These are phyloP conservation scores for Gnetum montanum DNA, from an alignment of 75 land plant species.

Conservation along the genomic window DNA sequence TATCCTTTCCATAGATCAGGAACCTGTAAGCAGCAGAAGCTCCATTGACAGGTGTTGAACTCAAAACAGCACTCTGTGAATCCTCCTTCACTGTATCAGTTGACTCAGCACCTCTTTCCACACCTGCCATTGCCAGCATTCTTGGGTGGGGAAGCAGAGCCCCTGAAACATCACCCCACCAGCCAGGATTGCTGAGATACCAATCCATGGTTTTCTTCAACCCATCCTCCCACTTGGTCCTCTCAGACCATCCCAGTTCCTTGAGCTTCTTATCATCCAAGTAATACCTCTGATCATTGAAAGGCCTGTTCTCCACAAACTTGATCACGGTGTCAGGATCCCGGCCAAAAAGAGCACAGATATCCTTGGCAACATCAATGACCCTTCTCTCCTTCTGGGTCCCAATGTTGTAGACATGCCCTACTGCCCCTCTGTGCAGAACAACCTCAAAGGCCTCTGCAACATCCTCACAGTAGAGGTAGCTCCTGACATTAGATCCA, in stretches of 20 bases:
- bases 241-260: constrained; percentile 55
- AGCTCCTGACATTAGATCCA: constrained; percentile 66
- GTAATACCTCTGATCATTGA: constrained; percentile 70
- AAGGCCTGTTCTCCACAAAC: constrained; percentile 65
- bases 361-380: constrained; percentile 62
- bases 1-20: constrained; percentile 49
- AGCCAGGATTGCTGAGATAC: constrained; percentile 45
- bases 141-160: constrained; percentile 63
- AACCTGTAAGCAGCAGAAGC: constrained; percentile 18
- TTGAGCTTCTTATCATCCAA: constrained; percentile 54
- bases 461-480: constrained; percentile 65
- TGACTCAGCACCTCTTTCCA: constrained; percentile 16
- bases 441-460: constrained; percentile 70
- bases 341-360: constrained; percentile 44
- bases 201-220: constrained; percentile 59
- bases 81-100: neutral
- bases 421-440: constrained; percentile 57
- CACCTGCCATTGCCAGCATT: constrained; percentile 52
- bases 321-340: constrained; percentile 40
- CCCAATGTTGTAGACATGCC: constrained; percentile 73
- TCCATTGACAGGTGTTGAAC: neutral
- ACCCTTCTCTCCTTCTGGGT: constrained; percentile 69
- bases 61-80: neutral
- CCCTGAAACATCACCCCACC: constrained; percentile 81
- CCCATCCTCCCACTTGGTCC: constrained; percentile 63